Conservation (phyloP, 768 basidiomycete species). For the Leccinum uliginosum region DNA sequence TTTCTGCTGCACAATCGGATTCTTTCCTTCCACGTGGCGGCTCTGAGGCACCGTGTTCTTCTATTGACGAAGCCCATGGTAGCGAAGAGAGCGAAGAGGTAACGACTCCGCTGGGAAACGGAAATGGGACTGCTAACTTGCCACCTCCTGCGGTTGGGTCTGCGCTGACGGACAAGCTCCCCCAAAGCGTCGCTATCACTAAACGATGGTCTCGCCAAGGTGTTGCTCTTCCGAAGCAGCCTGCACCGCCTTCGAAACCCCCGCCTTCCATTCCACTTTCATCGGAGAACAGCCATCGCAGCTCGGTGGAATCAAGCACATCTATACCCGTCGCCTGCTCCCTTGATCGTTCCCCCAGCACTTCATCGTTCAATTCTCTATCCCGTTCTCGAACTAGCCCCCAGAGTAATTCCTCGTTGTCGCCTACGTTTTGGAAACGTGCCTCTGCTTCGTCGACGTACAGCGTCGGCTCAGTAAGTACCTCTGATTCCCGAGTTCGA, state of each 20-base stretch:
- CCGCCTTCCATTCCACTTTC: slow-evolving; percentile 44
- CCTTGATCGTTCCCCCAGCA: slow-evolving; percentile 33
- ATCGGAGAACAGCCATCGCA: slow-evolving; percentile 19
- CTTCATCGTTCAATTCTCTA: slow-evolving; percentile 36
- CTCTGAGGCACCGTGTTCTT: background rate
- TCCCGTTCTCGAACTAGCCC: slow-evolving; percentile 29
- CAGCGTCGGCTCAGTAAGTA: slow-evolving; percentile 41
- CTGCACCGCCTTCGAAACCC: slow-evolving; percentile 58
- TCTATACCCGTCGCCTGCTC: slow-evolving; percentile 31
- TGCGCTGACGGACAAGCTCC: slow-evolving; percentile 27
- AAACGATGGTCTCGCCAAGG: slow-evolving; percentile 57
- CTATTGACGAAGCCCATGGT: background rate
- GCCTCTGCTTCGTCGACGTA: slow-evolving; percentile 46
- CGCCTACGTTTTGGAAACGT: slow-evolving; percentile 53
- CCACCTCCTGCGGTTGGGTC: background rate
- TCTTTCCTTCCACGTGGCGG: slow-evolving; percentile 4
- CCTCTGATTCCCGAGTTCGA: slow-evolving; percentile 35
- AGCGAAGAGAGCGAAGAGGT: slow-evolving; percentile 3
- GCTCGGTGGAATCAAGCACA: slow-evolving; percentile 21
- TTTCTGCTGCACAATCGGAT: slow-evolving; percentile 1
- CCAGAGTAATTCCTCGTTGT: slow-evolving; percentile 41
- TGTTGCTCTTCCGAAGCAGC: slow-evolving; percentile 42
- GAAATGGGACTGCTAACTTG: background rate
- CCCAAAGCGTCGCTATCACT: slow-evolving; percentile 20
- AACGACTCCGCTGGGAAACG: background rate